Evolutionary conservation across 495 filamentous ascomycete genomes (phyloP).

Genomic region (Penicillium nucicola): DNA sequence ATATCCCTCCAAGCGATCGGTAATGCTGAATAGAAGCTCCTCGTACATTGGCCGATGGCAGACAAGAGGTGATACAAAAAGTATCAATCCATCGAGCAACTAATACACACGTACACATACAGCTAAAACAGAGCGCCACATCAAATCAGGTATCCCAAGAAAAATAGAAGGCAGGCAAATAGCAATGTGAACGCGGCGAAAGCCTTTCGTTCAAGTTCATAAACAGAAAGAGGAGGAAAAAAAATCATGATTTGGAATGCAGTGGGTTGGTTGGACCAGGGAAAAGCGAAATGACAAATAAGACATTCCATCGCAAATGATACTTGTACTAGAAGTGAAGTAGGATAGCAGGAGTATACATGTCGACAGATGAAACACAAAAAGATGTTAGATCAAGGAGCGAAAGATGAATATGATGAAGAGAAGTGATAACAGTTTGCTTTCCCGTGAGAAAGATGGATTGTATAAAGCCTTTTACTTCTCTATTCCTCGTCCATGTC

Average conservation of each 20-base stretch:
- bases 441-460: not conserved
- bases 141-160: conserved; percentile 5
- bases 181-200: not conserved
- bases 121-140: conserved; percentile 3
- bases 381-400: not conserved
- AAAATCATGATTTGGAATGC: conserved; percentile 7
- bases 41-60: no score
- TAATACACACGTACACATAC: conserved; percentile 3
- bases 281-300: not conserved
- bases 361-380: conserved; percentile 5
- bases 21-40: no score
- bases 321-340: conserved; percentile 15
- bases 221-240: not conserved
- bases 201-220: not conserved
- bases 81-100: not conserved
- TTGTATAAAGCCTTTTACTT: not conserved
- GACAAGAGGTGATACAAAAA: not conserved
- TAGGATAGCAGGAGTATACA: conserved; percentile 14
- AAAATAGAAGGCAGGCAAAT: not conserved
- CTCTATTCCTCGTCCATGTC: conserved; percentile 57
- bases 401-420: not conserved
- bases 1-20: no score
- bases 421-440: not conserved
- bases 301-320: conserved; percentile 7
- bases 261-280: not conserved